Conservation (phyloP, 2,329 filamentous ascomycete species). For the Curvularia spicifera region DNA sequence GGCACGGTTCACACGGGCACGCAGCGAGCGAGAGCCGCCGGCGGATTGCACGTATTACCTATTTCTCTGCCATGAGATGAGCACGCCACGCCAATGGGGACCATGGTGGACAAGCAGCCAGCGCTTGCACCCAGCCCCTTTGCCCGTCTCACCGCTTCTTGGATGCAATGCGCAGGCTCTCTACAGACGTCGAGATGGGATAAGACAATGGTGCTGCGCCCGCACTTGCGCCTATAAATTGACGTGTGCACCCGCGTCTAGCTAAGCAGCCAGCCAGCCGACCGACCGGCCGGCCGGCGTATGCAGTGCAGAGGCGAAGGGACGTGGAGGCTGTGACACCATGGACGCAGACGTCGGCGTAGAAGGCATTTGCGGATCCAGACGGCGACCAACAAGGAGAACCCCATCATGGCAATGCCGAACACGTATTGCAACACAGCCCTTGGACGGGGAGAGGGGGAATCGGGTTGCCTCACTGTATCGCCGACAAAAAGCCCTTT, state of each 20-base stretch:
- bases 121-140: slow-evolving; percentile 15
- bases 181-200: slow-evolving; percentile 37
- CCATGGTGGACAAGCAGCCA: slow-evolving; percentile 13
- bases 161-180: slow-evolving; percentile 17
- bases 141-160: slow-evolving; percentile 45
- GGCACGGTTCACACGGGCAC: slow-evolving; percentile 16
- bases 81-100: background rate
- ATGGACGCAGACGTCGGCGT: background rate
- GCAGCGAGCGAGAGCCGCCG: background rate
- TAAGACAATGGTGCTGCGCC: slow-evolving; percentile 17
- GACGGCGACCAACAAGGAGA: slow-evolving; percentile 31
- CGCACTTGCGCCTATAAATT: slow-evolving; percentile 26
- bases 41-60: background rate
- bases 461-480: slow-evolving; percentile 3
- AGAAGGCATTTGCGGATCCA: slow-evolving; percentile 31
- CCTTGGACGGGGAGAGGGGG: slow-evolving; percentile 18
- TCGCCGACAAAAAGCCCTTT: slow-evolving; percentile 27
- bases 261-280: slow-evolving; percentile 21
- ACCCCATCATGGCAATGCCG: slow-evolving; percentile 39
- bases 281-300: background rate
- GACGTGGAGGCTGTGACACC: slow-evolving; percentile 20
- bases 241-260: slow-evolving; percentile 17
- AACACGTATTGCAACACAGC: slow-evolving; percentile 30
- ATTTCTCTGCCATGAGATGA: background rate
- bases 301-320: slow-evolving; percentile 27